Evolutionary conservation across 2,329 filamentous ascomycete genomes (phyloP), one percentile per base, ranked within the genome.

Genomic region (Cordyceps tenuipes): DNA sequence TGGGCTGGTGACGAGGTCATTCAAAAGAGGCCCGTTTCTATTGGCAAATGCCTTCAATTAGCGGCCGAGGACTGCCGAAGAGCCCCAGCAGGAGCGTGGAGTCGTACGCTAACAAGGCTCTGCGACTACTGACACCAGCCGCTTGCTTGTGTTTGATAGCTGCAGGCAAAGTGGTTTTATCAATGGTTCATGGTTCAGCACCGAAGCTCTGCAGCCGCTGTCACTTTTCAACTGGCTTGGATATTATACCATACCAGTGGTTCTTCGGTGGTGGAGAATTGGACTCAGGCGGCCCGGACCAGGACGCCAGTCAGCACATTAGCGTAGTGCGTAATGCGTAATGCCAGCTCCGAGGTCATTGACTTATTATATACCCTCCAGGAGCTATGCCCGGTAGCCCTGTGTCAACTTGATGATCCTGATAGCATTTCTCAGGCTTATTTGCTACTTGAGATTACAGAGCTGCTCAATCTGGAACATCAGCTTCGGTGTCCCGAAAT

Each of bases 1-100:
- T 57, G 55, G 55, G 55, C 55, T 41, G 55, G 55, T 41, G 55
- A 57, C 55, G 46, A 50, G 55, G 23, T 15, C 3, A 43, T 26
- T 44, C 13, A 41, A 41, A 41, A 23, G 39, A 15, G 31, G 44
- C 52, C 23, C 39, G 13, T 21, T 44, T 3, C 19, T 29, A 23
- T 19, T 50, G 48, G 26, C 21, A 23, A 43, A n/a, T n/a, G 13
- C 29, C n/a, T n/a, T 46, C n/a, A 29, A 23, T 12, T 39, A 46
- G 41, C 43, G 53, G 53, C 53, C 41, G 41, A 46, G 26, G 23
- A 12, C 12, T 55, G 43, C 43, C 36, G n/a, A n/a, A n/a, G 53
- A 36, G 29, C 29, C 43, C 41, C 53, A 47, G 26, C 53, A 34
- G 31, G 31, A 48, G 52, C 43, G 43, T 56, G 43, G 53, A 12